These are phyloP conservation scores for Trichoderma hamatum DNA, from an alignment of 2,329 filamentous ascomycete species.

Conservation along the genomic window DNA sequence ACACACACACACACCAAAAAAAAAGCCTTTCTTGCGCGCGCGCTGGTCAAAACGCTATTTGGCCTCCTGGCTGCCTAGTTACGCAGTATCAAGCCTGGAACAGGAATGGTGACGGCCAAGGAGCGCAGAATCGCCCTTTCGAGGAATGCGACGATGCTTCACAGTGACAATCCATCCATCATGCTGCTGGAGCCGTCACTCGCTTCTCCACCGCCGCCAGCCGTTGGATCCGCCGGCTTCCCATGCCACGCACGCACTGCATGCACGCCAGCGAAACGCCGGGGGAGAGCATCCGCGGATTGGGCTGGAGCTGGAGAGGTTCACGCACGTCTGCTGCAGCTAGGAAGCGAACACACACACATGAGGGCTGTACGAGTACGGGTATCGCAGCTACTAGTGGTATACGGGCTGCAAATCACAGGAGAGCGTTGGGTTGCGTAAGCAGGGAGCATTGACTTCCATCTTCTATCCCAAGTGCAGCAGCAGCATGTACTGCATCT, in stretches of 20 bases:
- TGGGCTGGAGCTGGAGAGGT: not conserved
- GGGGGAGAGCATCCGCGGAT: not conserved
- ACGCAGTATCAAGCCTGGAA: not conserved
- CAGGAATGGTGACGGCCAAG: not conserved
- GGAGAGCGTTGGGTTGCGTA: not conserved
- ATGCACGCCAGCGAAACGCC: slow-evolving; percentile 12
- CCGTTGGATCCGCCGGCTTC: not conserved
- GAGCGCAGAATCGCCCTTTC: not conserved
- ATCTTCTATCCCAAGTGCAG: not conserved
- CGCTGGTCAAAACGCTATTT: not conserved
- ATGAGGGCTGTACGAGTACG: not conserved
- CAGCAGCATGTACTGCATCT: not conserved
- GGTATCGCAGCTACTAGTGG: not conserved
- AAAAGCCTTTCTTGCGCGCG: not conserved
- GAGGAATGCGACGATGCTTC: slow-evolving; percentile 20
- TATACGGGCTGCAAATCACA: not conserved
- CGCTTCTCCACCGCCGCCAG: slow-evolving; percentile 18
- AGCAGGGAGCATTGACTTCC: not conserved
- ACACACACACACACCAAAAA: not conserved
- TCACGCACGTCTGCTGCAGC: not conserved
- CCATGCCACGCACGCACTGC: not conserved
- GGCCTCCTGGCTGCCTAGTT: not conserved
- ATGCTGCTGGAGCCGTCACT: slow-evolving; percentile 3
- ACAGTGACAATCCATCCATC: not conserved
- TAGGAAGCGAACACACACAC: too few relatives aligned